Base-by-base conservation (phyloP, 2,329 filamentous ascomycete genomes). In the Beauveria asiatica region DNA sequence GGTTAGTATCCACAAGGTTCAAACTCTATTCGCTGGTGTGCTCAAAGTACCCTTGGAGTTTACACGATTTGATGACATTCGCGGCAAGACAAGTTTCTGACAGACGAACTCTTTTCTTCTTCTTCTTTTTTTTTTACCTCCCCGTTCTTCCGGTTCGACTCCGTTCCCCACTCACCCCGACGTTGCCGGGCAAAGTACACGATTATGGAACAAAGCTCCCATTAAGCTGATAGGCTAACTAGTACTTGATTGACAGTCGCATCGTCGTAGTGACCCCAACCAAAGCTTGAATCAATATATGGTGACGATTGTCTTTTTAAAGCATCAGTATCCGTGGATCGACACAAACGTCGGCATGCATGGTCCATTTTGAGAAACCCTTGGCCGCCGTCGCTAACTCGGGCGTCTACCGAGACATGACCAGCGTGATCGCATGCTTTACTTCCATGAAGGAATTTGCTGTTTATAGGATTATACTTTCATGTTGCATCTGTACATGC, bases 11-110 rank as follows among this genome's bases (percentile, higher is more conserved):
- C 57, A 59, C 57, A 59, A 46, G 17, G 39, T 52, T 9, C 49
- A 39, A 59, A 59, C 57, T 59, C 27, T 59, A 59, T 53, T 59
- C 39, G 5, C 39, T 25, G 23, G 42, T 17, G 37, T 5, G 17
- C 4, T n/a, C 4, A 11, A 39, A 37, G 37, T 52, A 59, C 52
- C 41, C 25, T 16, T n/a, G 11, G 25, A 41, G 33, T 37, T 25
- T 37, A 37, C 33, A 37, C 11, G 33, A 37, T 37, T 37, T 37
- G 33, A 37, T 6, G 33, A 13, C 33, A 13, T 54, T n/a, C n/a
- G 25, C 33, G 25, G 42, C 41, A 46, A 21, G 5, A 53, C 37
- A 7, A 7, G 21, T 45, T 55, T 25, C 23, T 55, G 52, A 33
- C 41, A 39, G 44, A 39, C 55, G n/a, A 42, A 51, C 51, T 30